Evolutionary conservation across 2,329 filamentous ascomycete genomes (phyloP).

Genomic region (Venturia asperata): DNA sequence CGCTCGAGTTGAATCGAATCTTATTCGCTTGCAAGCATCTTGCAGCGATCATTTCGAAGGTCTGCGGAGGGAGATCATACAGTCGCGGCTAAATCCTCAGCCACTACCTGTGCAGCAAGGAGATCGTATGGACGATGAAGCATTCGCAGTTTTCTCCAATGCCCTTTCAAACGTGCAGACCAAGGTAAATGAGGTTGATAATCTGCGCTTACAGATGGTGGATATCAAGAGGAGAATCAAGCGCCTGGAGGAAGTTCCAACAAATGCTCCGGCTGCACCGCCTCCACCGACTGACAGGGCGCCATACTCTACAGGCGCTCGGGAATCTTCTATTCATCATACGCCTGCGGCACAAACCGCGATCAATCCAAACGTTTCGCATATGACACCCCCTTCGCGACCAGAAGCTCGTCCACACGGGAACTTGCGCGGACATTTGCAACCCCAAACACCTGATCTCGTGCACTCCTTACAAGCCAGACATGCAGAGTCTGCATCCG

Average conservation of each 20-base stretch:
- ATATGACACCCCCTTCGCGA: neutral
- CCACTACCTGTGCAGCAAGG: conserved; percentile 1
- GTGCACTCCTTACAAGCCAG: neutral
- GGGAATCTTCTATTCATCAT: conserved; percentile 9
- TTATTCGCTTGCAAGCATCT: conserved; percentile 26
- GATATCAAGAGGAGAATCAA: conserved; percentile 42
- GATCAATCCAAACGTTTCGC: neutral
- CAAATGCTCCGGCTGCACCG: conserved; percentile 5
- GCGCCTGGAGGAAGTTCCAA: conserved; percentile 30
- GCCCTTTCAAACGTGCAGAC: conserved; percentile 36
- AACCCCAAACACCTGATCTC: conserved; percentile 3
- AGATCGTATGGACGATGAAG: conserved; percentile 26
- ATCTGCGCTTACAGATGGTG: conserved; percentile 41
- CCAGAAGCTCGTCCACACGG: conserved; percentile 5
- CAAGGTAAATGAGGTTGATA: conserved; percentile 42
- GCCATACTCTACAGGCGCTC: conserved; percentile 12
- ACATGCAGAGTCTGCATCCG: neutral
- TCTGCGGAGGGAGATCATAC: conserved; percentile 22
- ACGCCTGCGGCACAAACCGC: neutral
- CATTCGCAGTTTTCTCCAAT: conserved; percentile 40
- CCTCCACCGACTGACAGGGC: neutral
- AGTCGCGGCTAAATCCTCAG: neutral
- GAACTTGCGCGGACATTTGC: neutral
- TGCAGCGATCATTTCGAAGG: conserved; percentile 25
- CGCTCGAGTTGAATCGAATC: neutral